Percentiles rank a stretch among this genome's conserved stretches.
Conservation (phyloP, 2,329 filamentous ascomycete species). For the Sporothrix variecibatus region DNA sequence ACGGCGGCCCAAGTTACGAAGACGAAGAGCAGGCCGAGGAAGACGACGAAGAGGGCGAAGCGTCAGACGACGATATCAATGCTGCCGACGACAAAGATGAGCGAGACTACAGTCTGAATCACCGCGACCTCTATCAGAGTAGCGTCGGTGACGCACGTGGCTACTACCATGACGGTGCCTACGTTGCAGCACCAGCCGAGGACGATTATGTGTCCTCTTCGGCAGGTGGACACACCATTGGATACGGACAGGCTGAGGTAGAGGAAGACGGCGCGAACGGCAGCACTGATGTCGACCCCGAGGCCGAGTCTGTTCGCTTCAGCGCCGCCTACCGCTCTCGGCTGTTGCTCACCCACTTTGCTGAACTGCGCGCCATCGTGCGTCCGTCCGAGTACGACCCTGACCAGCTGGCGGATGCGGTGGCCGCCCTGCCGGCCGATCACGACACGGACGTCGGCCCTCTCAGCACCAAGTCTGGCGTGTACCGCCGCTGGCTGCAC, state of each 20-base stretch:
- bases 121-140: conserved; percentile 51
- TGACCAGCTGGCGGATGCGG: conserved; percentile 43
- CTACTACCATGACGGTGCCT: conserved; percentile 78
- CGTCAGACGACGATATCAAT: conserved; percentile 35
- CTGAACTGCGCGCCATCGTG: conserved; percentile 63
- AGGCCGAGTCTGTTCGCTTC: conserved; percentile 39
- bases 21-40: conserved; percentile 30
- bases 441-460: conserved; percentile 58
- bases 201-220: conserved; percentile 28
- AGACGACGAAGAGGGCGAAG: conserved; percentile 38
- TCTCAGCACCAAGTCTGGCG: conserved; percentile 54
- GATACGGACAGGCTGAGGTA: conserved; percentile 17
- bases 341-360: conserved; percentile 63
- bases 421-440: conserved; percentile 54
- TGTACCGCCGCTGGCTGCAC: conserved; percentile 54
- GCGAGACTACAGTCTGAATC: conserved; percentile 37
- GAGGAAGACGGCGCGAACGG: conserved; percentile 30
- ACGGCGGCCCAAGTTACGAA: conserved; percentile 11
- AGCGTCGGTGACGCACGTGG: conserved; percentile 59
- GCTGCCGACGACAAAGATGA: conserved; percentile 32
- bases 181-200: conserved; percentile 61
- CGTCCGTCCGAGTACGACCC: conserved; percentile 48
- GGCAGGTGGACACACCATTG: conserved; percentile 29
- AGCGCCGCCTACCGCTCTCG: conserved; percentile 68
- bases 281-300: conserved; percentile 35